Evolutionary conservation across 169 alveolate species (phyloP).

Genomic region (Plasmodium falciparum): DNA sequence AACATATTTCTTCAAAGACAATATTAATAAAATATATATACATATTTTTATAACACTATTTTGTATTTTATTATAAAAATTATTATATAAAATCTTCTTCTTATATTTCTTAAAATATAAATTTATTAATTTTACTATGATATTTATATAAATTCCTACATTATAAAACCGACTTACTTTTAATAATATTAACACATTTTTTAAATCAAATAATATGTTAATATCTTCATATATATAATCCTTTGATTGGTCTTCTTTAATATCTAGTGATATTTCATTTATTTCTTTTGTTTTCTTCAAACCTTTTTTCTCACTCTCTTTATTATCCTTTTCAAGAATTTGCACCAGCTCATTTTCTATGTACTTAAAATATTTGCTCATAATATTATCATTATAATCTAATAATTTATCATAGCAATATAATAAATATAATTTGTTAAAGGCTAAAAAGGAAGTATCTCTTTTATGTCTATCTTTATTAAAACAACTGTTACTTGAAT

Average conservation of each 20-base stretch:
- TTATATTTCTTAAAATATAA: slow-evolving; percentile 59
- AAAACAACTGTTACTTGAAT: not conserved
- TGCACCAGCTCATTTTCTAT: slow-evolving; percentile 3
- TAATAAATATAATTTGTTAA: slow-evolving; percentile 33
- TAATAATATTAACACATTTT: slow-evolving; percentile 61
- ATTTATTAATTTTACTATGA: slow-evolving; percentile 43
- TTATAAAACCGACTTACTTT: slow-evolving; percentile 66
- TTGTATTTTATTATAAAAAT: slow-evolving; percentile 21
- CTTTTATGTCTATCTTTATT: not conserved
- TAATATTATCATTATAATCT: slow-evolving; percentile 62
- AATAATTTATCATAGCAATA: slow-evolving; percentile 69
- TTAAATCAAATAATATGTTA: slow-evolving; percentile 38
- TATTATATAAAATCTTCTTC: slow-evolving; percentile 7
- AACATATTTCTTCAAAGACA: slow-evolving; percentile 67
- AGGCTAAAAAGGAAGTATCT: not conserved
- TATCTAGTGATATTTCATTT: not conserved
- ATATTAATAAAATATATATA: slow-evolving; percentile 46
- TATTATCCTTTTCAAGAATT: not conserved
- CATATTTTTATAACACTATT: slow-evolving; percentile 54
- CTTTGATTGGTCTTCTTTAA: not conserved
- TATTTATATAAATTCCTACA: slow-evolving; percentile 51
- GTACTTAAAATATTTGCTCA: slow-evolving; percentile 74
- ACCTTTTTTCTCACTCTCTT: not conserved
- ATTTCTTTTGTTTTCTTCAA: not conserved
- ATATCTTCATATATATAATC: slow-evolving; percentile 27